Conservation (phyloP, 2,329 filamentous ascomycete genomes). For the Rachicladosporium sp. region DNA sequence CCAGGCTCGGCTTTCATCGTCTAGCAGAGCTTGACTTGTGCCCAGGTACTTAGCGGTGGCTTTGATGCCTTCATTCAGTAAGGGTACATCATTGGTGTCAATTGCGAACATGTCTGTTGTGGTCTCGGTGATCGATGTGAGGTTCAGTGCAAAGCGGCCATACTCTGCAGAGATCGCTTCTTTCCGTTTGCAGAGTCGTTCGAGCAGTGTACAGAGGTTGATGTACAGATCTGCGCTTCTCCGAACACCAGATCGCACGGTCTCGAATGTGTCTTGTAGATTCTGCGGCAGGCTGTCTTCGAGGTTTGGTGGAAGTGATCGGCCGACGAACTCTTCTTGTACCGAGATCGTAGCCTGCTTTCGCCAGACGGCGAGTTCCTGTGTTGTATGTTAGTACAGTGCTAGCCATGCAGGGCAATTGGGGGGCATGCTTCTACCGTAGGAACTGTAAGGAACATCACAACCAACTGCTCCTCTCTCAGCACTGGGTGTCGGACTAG, state of each 20-base stretch:
- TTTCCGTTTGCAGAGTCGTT: conserved; percentile 79
- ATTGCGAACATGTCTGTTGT: conserved; percentile 67
- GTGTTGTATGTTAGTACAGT: conserved; percentile 4
- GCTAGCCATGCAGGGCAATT: conserved; percentile 2
- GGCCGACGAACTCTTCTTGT: conserved; percentile 82
- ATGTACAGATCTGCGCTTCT: conserved; percentile 90
- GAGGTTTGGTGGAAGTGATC: conserved; percentile 62
- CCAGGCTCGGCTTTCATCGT: conserved; percentile 87
- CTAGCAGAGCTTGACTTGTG: conserved; percentile 64
- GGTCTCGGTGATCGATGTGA: conserved; percentile 65
- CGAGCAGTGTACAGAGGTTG: conserved; percentile 77
- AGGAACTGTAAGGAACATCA: conserved; percentile 96
- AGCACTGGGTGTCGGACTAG: conserved; percentile 81
- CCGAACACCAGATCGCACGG: conserved; percentile 67
- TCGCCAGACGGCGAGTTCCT: conserved; percentile 95
- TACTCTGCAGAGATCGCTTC: conserved; percentile 93
- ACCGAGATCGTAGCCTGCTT: conserved; percentile 95
- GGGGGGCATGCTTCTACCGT: conserved; percentile 52
- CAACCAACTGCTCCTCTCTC: conserved; percentile 81
- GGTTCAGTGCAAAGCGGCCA: conserved; percentile 63
- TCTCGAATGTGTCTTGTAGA: conserved; percentile 76
- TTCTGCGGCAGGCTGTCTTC: conserved; percentile 77
- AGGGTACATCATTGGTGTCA: conserved; percentile 77
- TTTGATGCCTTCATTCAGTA: conserved; percentile 77
- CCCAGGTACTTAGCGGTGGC: conserved; percentile 78